Percentiles rank a stretch among this genome's conserved stretches.
Conservation (phyloP, 1,284 basidiomycete genomes). For the Hypsizygus ulmarius region DNA sequence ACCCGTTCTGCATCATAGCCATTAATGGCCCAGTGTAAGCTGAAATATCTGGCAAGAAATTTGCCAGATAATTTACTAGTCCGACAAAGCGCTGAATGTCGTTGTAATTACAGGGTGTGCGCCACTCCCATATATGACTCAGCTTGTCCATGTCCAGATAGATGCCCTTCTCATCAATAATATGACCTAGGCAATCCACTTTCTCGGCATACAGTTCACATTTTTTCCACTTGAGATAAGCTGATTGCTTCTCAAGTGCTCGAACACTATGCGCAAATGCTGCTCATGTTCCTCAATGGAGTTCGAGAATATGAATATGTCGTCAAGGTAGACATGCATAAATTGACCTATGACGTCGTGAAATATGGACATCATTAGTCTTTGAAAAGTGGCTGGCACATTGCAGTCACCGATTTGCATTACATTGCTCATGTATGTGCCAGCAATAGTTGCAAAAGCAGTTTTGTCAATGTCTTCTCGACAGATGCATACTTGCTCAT, state of each 20-base stretch:
- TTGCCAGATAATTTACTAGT: not conserved
- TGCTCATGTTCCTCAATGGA: constrained; percentile 6
- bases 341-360: constrained; percentile 3
- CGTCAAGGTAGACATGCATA: constrained; percentile 8
- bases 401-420: constrained; percentile 9
- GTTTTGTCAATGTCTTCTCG: constrained; percentile 21
- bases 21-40: constrained; percentile 2
- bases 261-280: not conserved
- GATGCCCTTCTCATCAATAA: too few species aligned
- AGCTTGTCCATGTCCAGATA: too few species aligned
- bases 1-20: constrained; percentile 4
- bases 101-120: not conserved
- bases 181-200: too few species aligned
- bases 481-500: constrained; percentile 21
- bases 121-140: too few species aligned
- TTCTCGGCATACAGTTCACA: too few species aligned
- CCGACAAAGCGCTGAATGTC: not conserved
- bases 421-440: constrained; percentile 13
- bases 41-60: constrained; percentile 2
- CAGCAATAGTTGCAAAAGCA: constrained; percentile 25
- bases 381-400: constrained; percentile 1
- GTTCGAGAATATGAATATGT: constrained; percentile 8
- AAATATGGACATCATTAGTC: constrained; percentile 10
- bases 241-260: not conserved
- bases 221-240: too few species aligned